Conservation (phyloP, 106 monocot genomes). For the Dactylorhiza incarnata region DNA sequence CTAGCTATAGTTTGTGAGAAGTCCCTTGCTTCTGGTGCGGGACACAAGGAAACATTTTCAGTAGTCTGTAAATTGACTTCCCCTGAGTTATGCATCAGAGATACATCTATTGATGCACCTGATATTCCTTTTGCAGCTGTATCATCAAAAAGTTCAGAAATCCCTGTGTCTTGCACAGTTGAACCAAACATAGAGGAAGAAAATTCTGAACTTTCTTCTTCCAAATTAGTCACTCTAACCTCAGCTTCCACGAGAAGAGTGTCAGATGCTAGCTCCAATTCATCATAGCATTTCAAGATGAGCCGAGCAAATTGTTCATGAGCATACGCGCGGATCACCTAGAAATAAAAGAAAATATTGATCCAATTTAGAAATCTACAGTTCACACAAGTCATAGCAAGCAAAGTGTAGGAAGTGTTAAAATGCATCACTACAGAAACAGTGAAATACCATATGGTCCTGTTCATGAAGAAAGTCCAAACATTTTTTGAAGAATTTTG, state of each 20-base stretch:
- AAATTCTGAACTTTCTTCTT: slow-evolving; percentile 72
- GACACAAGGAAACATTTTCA: neutral
- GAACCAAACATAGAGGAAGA: slow-evolving; percentile 45
- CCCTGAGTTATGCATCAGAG: slow-evolving; percentile 5
- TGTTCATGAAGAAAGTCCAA: slow-evolving; percentile 74
- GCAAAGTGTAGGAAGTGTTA: neutral
- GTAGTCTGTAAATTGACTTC: slow-evolving; percentile 10
- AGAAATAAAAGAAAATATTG: neutral
- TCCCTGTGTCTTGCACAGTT: slow-evolving; percentile 15
- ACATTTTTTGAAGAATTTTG: slow-evolving; percentile 84
- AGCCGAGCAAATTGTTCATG: slow-evolving; percentile 98
- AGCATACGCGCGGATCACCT: slow-evolving; percentile 92
- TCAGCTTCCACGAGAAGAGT: slow-evolving; percentile 67
- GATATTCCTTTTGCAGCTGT: slow-evolving; percentile 10
- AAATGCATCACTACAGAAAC: neutral
- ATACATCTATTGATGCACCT: slow-evolving; percentile 13
- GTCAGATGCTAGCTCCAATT: slow-evolving; percentile 77
- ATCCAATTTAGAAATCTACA: neutral
- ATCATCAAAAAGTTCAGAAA: slow-evolving; percentile 14
- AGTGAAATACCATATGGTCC: slow-evolving; percentile 68
- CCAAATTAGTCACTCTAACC: slow-evolving; percentile 65
- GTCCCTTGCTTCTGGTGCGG: slow-evolving; percentile 11
- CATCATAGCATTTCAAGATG: slow-evolving; percentile 84
- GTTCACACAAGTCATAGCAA: neutral
- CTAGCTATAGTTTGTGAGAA: slow-evolving; percentile 11